Conservation (phyloP, 768 basidiomycete species). For the Termitomyces sp. region DNA sequence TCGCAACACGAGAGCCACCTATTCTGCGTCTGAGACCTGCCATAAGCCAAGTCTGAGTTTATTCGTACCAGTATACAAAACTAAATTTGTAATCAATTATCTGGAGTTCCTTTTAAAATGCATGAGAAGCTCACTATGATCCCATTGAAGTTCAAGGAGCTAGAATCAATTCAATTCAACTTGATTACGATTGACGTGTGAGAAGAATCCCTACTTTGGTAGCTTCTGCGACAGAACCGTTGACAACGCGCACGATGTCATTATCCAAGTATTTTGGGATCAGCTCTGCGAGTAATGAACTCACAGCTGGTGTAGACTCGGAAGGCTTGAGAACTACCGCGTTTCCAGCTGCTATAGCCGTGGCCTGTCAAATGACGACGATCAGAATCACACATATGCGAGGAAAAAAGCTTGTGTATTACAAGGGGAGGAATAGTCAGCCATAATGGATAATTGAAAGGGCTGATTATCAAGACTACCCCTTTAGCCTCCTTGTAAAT, state of each 20-base stretch:
- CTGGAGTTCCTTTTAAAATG: not conserved
- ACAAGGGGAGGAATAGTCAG: slow-evolving; percentile 58
- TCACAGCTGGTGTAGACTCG: slow-evolving; percentile 56
- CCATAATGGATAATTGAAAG: slow-evolving; percentile 76
- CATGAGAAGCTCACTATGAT: slow-evolving; percentile 35
- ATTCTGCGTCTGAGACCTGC: not conserved
- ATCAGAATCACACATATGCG: not conserved
- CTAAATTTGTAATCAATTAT: slow-evolving; percentile 23
- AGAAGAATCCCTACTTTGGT: slow-evolving; percentile 38
- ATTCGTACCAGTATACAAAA: slow-evolving; percentile 59
- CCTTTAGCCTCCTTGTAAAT: slow-evolving; percentile 79
- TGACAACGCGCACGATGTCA: slow-evolving; percentile 60
- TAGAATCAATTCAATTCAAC: slow-evolving; percentile 18
- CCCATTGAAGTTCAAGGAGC: slow-evolving; percentile 74
- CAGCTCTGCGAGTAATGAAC: slow-evolving; percentile 60
- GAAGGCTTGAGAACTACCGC: slow-evolving; percentile 74
- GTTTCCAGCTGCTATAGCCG: slow-evolving; percentile 80
- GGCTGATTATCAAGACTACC: slow-evolving; percentile 62
- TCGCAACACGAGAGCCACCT: slow-evolving; percentile 58
- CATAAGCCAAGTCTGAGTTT: not conserved
- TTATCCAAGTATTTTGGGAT: slow-evolving; percentile 74
- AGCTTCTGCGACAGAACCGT: slow-evolving; percentile 64
- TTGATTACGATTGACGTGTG: not conserved
- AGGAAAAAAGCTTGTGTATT: not conserved
- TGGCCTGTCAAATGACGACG: slow-evolving; percentile 31